phyloP scores from a whole-genome alignment of 2,329 filamentous ascomycete genomes.

The Ascochyta koolunga region DNA sequence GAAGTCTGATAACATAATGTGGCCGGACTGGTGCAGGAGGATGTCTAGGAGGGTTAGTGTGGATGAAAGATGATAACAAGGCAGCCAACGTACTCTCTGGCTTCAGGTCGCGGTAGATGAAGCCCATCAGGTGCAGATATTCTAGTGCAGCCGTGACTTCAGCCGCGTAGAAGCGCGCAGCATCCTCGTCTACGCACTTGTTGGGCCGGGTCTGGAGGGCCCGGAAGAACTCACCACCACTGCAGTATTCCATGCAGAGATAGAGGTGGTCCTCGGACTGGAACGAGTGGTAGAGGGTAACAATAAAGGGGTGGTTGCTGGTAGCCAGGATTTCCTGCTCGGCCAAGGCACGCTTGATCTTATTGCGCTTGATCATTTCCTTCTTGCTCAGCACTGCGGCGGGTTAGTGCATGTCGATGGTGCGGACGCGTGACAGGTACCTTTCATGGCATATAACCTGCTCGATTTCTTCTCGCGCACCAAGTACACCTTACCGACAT shows the following conservation, averaged over 20 bases:
- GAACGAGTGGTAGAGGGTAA: slow-evolving; percentile 98
- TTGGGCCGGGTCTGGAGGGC: slow-evolving; percentile 94
- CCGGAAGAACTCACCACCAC: slow-evolving; percentile 97
- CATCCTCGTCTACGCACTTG: slow-evolving; percentile 96
- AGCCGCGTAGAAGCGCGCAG: slow-evolving; percentile 94
- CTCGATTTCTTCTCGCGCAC: slow-evolving; percentile 98
- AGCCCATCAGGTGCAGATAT: slow-evolving; percentile 98
- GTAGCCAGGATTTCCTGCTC: slow-evolving; percentile 98
- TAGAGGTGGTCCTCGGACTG: slow-evolving; percentile 98
- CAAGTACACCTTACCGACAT: slow-evolving; percentile 97
- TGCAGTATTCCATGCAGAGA: slow-evolving; percentile 99
- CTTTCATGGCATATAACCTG: slow-evolving; percentile 97
- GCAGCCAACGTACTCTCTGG: slow-evolving; percentile 77
- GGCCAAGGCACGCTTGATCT: slow-evolving; percentile 96
- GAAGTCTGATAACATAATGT: slow-evolving; percentile 99
- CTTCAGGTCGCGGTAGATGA: slow-evolving; percentile 97
- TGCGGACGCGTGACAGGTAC: slow-evolving; percentile 57
- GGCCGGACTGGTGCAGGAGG: slow-evolving; percentile 95
- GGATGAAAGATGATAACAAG: not conserved
- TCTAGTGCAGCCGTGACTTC: slow-evolving; percentile 96
- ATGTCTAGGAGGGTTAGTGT: slow-evolving; percentile 72
- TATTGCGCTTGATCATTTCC: slow-evolving; percentile 99
- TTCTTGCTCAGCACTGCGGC: slow-evolving; percentile 91
- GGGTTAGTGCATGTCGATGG: slow-evolving; percentile 31
- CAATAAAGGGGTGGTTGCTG: slow-evolving; percentile 98